Conservation (phyloP, 441 rosid genomes). For the Populus tomentosa region DNA sequence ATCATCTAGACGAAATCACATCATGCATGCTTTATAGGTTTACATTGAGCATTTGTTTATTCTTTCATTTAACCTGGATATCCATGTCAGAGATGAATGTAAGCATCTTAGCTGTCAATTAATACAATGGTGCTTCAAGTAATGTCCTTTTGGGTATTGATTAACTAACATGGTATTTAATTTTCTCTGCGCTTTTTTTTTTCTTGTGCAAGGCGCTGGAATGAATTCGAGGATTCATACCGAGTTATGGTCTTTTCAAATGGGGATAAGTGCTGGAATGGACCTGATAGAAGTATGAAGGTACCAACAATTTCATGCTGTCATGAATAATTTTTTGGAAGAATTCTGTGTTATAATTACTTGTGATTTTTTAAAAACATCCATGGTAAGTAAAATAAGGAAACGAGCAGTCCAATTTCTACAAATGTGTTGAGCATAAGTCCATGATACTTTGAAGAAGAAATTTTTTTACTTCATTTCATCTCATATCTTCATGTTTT, state of each 20-base stretch:
- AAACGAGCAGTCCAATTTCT: background rate
- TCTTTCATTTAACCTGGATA: background rate
- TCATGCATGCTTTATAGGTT: background rate
- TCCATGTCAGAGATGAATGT: background rate
- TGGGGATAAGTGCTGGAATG: slow-evolving; percentile 97
- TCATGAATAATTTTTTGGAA: background rate
- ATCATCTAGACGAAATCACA: background rate
- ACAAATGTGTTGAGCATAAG: background rate
- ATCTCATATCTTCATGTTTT: background rate
- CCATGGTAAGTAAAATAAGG: background rate
- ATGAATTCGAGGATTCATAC: slow-evolving; percentile 73
- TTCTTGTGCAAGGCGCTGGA: slow-evolving; percentile 56
- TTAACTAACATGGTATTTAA: background rate
- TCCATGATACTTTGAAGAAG: background rate
- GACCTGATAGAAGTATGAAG: slow-evolving; percentile 93
- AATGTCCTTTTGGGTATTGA: background rate
- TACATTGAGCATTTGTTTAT: background rate
- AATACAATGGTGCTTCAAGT: too few relatives aligned
- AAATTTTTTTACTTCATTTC: background rate
- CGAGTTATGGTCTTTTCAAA: slow-evolving; percentile 61
- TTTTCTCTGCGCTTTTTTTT: background rate
- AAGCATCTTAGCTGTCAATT: background rate
- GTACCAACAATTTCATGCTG: slow-evolving; percentile 26
- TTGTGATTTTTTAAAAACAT: background rate
- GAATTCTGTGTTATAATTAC: background rate